A percentile compares a stretch with the other conserved stretches of the same genome.
phyloP scores from a whole-genome alignment of 2,329 filamentous ascomycete genomes.

The Ophidiomyces ophidiicola region DNA sequence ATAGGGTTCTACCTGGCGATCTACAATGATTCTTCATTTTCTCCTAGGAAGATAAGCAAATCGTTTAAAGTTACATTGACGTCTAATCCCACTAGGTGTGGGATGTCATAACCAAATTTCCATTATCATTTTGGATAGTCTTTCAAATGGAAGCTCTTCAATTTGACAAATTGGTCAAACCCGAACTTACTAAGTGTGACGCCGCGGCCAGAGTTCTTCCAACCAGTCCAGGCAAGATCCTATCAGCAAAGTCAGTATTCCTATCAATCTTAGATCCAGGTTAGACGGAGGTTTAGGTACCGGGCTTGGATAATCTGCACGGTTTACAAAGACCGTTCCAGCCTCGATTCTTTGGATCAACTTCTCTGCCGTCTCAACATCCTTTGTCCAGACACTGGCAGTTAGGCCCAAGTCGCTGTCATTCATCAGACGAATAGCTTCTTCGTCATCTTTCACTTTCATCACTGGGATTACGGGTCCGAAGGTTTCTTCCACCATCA shows the following conservation, averaged over 20 bases:
- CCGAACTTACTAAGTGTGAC: constrained; percentile 81
- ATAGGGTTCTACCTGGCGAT: too few relatives aligned
- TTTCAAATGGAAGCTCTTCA: constrained; percentile 93
- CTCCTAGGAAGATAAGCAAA: too few relatives aligned
- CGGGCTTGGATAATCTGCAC: constrained; percentile 81
- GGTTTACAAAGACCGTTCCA: constrained; percentile 91
- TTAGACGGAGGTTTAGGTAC: constrained; percentile 44
- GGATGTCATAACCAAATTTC: not conserved
- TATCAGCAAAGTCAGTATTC: constrained; percentile 28
- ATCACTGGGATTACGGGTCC: constrained; percentile 84
- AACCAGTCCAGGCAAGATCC: constrained; percentile 93
- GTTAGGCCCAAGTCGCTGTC: constrained; percentile 89
- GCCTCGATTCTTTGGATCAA: constrained; percentile 74
- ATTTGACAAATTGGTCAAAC: constrained; percentile 89
- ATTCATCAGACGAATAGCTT: constrained; percentile 80
- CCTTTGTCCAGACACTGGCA: constrained; percentile 95
- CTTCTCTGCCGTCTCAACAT: constrained; percentile 60
- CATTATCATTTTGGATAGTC: constrained; percentile 48
- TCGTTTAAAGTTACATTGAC: too few relatives aligned
- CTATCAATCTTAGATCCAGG: too few relatives aligned
- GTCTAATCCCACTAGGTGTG: not conserved
- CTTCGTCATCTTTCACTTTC: constrained; percentile 67
- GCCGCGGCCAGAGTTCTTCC: constrained; percentile 93
- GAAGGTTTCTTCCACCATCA: constrained; percentile 93
- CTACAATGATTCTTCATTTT: too few relatives aligned